Percentiles rank a stretch among this genome's conserved stretches.
phyloP scores from a whole-genome alignment of 176 grass and related monocot species.

The Phragmites australis region DNA sequence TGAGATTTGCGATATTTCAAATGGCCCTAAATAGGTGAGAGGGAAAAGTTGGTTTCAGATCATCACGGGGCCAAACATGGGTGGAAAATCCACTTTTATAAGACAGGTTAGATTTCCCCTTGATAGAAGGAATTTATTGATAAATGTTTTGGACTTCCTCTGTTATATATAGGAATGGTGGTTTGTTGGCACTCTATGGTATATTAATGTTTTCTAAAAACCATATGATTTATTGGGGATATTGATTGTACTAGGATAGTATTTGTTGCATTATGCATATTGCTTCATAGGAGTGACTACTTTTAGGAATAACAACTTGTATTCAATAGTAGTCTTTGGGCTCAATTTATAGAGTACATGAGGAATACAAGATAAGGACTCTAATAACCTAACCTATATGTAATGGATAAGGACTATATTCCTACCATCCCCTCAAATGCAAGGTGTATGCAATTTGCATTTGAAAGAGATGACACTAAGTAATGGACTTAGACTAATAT shows the following conservation, averaged over 20 bases:
- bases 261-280: conserved; percentile 10
- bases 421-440: no score
- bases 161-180: conserved; percentile 23
- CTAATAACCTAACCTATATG: no score
- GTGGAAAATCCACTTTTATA: conserved; percentile 98
- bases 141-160: conserved; percentile 4
- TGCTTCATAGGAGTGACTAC: no score
- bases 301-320: no score
- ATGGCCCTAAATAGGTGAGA: conserved; percentile 64
- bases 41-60: conserved; percentile 99
- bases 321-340: no score
- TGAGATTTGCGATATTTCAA: conserved; percentile 26
- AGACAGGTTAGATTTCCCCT: conserved; percentile 67
- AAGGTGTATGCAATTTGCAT: no score
- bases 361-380: no score
- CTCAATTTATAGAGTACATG: no score
- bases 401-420: no score
- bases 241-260: conserved; percentile 2
- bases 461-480: no score
- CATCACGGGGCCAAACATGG: conserved; percentile 99
- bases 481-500: no score
- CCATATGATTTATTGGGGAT: neutral
- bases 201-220: neutral
- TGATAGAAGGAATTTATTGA: conserved; percentile 14
- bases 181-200: neutral